Evolutionary conservation across 352 stramenopile species (phyloP), one percentile per base, ranked within the genome.

Genomic region (Globisporangium carolinianum): DNA sequence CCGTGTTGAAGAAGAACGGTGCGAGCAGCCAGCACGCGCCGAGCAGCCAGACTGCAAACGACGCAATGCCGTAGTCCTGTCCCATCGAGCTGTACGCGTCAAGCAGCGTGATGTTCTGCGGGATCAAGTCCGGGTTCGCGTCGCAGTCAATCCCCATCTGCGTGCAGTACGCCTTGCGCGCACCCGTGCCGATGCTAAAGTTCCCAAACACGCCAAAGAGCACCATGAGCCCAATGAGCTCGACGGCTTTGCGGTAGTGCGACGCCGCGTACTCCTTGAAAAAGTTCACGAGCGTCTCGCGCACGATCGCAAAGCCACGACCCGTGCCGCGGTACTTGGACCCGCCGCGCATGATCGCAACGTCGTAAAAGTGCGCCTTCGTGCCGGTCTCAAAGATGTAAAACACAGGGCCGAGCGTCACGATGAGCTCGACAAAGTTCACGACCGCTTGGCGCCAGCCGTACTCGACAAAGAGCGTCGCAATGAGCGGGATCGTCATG

Each of bases 341-440:
- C 15, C 85, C 83, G 61, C 85, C 85, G 50, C 82, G 79, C 79
- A 95, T 95, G 43, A 93, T 76, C n/a, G 81, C 79, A 36, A 90
- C 67, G 59, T 95, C 85, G 60, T 87, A 95, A 43, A 91, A 93
- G 56, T 95, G 85, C 17, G 80, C 82, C 60, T 91, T 91, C 0
- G 83, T 95, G 32, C 83, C 83, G 4, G 80, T 95, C 62, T 93
- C 80, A 43, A 95, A 95, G 47, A 91, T 93, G 68, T 92, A 95
- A 52, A 93, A 95, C 14, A 95, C 55, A 6, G 85, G 80, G 18
- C 83, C 85, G n/a, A 95, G 70, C 12, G 79, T 91, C 60, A 95
- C 67, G 36, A 95, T 61, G 6, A 91, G 60, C 64, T 91, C 80
- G n/a, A 92, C 62, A 57, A 93, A 89, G 53, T 95, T 79, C 1